Conservation (phyloP, 2,329 filamentous ascomycete genomes). For the Cytospora leucostoma region DNA sequence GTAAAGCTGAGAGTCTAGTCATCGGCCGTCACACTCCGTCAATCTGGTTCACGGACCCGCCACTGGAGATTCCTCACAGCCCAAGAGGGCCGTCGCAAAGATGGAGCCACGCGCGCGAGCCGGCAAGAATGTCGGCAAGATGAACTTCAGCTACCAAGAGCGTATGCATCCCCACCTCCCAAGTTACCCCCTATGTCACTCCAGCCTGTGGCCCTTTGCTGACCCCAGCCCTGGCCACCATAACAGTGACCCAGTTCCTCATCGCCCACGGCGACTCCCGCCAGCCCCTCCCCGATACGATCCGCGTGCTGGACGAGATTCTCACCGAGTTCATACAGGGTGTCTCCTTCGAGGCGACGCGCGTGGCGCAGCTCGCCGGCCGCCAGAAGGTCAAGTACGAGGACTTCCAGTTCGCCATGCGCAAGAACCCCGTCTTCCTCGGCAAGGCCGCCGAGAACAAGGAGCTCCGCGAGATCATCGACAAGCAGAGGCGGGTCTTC, state of each 20-base stretch:
- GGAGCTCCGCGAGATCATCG: slow-evolving; percentile 84
- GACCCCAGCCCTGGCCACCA: slow-evolving; percentile 7
- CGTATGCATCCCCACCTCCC: slow-evolving; percentile 49
- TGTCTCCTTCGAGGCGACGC: slow-evolving; percentile 85
- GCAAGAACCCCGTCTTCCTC: slow-evolving; percentile 80
- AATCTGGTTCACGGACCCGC: not conserved
- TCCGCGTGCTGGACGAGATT: slow-evolving; percentile 89
- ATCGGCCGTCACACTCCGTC: not conserved
- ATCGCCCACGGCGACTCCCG: slow-evolving; percentile 79
- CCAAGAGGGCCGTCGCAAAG: slow-evolving; percentile 36
- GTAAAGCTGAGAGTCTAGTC: not conserved
- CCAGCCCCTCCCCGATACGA: slow-evolving; percentile 77
- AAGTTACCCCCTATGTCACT: not conserved
- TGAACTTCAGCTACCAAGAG: slow-evolving; percentile 75
- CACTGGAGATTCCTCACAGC: not conserved
- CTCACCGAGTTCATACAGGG: slow-evolving; percentile 96
- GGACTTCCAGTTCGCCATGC: slow-evolving; percentile 93
- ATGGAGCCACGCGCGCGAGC: slow-evolving; percentile 78
- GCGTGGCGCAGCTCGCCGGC: slow-evolving; percentile 80
- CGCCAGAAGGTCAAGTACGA: slow-evolving; percentile 98
- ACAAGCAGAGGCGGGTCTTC: slow-evolving; percentile 76
- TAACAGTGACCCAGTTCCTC: slow-evolving; percentile 69
- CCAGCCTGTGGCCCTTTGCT: not conserved
- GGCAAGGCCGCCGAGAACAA: slow-evolving; percentile 89
- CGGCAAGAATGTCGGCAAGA: slow-evolving; percentile 78